phyloP scores from a whole-genome alignment of 306 rosid species.

The Vigna hirtella region DNA sequence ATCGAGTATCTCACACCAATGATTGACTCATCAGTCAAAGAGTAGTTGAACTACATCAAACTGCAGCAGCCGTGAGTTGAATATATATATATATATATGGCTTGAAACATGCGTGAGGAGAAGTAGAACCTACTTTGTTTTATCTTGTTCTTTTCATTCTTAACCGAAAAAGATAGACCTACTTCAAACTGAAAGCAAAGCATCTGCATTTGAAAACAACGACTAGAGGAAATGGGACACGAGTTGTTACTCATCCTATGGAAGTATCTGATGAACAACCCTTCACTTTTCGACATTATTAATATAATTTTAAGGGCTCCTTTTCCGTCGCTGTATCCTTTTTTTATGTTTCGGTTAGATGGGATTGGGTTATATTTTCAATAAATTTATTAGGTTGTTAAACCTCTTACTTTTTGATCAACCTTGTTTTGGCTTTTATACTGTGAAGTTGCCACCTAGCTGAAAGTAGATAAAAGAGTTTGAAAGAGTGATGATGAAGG shows the following conservation, averaged over 20 bases:
- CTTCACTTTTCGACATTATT: conserved; percentile 16
- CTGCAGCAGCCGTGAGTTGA: background rate
- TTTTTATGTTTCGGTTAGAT: conserved; percentile 16
- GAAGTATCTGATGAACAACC: conserved; percentile 4
- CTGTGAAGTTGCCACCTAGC: conserved; percentile 31
- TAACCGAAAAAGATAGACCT: background rate
- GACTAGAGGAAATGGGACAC: conserved; percentile 5
- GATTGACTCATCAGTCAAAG: background rate
- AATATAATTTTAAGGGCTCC: background rate
- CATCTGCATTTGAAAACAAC: conserved; percentile 20
- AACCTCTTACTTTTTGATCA: background rate
- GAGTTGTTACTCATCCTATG: conserved; percentile 32
- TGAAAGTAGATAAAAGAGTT: conserved; percentile 10
- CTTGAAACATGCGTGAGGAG: background rate
- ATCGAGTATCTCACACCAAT: background rate
- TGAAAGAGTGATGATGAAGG: conserved; percentile 30
- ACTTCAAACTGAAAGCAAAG: conserved; percentile 3
- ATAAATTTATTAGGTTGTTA: conserved; percentile 10
- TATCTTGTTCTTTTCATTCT: conserved; percentile 10
- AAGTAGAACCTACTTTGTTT: conserved; percentile 18
- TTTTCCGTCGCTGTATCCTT: conserved; percentile 6
- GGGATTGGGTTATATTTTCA: conserved; percentile 6
- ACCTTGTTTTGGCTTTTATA: conserved; percentile 26
- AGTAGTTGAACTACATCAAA: conserved; percentile 12
- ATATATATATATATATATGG: background rate